Conservation (phyloP, 106 monocot genomes). For the Phalaenopsis aphrodite region DNA sequence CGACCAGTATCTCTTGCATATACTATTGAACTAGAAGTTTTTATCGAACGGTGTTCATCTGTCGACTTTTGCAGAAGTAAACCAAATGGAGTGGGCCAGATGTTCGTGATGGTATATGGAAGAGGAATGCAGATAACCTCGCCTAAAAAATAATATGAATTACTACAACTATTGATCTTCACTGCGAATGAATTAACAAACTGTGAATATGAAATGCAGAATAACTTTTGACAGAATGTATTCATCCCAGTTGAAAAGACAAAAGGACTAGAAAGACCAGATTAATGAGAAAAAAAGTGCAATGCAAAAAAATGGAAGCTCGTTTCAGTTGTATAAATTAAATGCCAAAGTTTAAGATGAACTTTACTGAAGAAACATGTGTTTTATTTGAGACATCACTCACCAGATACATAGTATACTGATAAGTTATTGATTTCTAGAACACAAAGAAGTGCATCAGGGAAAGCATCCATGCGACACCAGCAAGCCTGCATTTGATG, state of each 20-base stretch:
- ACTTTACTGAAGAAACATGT: background rate
- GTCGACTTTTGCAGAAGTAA: constrained; percentile 73
- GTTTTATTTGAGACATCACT: constrained; percentile 12
- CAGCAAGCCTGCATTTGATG: constrained; percentile 61
- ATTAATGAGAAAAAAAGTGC: background rate
- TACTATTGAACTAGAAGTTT: constrained; percentile 38
- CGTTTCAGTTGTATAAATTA: background rate
- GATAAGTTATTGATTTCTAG: constrained; percentile 62
- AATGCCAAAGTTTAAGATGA: background rate
- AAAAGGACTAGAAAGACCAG: background rate
- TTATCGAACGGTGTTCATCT: constrained; percentile 36
- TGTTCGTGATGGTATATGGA: constrained; percentile 52
- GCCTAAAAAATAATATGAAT: constrained; percentile 30
- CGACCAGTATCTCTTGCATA: constrained; percentile 53
- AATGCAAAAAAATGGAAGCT: background rate
- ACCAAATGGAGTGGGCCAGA: constrained; percentile 83
- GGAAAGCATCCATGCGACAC: constrained; percentile 72
- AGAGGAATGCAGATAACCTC: constrained; percentile 69
- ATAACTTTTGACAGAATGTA: background rate
- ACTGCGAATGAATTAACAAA: background rate
- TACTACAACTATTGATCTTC: background rate
- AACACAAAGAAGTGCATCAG: constrained; percentile 78
- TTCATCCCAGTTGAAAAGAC: background rate
- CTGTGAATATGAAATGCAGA: background rate
- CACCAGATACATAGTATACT: constrained; percentile 58